A percentile compares a stretch with the other conserved stretches of the same genome.
phyloP scores from a whole-genome alignment of 23 red algal species.

The Gracilaria gracilis region DNA sequence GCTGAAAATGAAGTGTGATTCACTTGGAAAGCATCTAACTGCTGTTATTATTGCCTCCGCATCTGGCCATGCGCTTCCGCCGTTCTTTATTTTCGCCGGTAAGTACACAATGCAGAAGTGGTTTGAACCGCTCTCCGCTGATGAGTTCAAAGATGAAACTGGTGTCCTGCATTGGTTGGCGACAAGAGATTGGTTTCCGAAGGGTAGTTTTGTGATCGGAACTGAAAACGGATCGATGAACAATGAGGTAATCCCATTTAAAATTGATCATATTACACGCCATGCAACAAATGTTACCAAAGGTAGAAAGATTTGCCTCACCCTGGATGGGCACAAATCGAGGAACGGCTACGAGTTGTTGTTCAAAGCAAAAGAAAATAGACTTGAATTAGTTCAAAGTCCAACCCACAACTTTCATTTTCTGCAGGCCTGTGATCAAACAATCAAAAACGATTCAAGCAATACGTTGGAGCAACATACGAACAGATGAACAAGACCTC shows the following conservation, averaged over 20 bases:
- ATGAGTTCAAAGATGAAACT: not conserved
- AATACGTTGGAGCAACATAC: not conserved
- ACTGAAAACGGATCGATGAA: not conserved
- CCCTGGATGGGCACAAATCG: no score
- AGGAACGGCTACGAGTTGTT: no score
- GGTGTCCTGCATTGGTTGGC: not conserved
- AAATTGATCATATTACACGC: not conserved
- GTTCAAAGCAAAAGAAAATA: no score
- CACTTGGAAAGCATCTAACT: constrained; percentile 4
- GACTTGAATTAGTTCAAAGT: no score
- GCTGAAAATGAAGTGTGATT: not conserved
- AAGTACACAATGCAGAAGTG: not conserved
- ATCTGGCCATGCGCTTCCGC: constrained; percentile 6
- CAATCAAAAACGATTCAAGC: not conserved
- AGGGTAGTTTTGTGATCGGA: not conserved
- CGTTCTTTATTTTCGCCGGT: constrained; percentile 34
- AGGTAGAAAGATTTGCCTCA: no score
- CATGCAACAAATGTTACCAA: no score
- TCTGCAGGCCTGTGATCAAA: constrained; percentile 9
- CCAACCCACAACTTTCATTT: no score
- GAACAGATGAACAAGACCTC: not conserved
- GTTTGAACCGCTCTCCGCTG: not conserved
- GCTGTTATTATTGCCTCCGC: constrained; percentile 1
- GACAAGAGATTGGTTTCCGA: not conserved
- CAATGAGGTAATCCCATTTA: not conserved